Base-by-base conservation (phyloP, 2,329 filamentous ascomycete genomes). In the Claviceps quebecensis region DNA sequence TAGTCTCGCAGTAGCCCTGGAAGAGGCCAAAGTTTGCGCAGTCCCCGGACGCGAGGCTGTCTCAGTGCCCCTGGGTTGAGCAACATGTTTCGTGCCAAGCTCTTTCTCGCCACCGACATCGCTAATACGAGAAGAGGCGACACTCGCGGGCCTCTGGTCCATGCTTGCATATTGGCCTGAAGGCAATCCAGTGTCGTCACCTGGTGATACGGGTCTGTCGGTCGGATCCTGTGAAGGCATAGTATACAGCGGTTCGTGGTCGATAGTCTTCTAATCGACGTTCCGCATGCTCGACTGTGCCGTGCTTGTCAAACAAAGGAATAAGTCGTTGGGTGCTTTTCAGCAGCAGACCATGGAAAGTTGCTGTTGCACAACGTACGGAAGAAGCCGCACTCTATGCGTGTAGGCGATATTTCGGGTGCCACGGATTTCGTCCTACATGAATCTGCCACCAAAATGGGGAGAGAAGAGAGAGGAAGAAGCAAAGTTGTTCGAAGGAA, bases 101-200 rank as follows among this genome's bases (percentile, higher is more conserved):
- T 75, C 77, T 57, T 81, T 76, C 50, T 81, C 75, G 19, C 75
- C 78, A 26, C 69, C 73, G 54, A 81, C 77, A 54, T 82, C 78
- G 36, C 83, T 87, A 76, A 87, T 83, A 54, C 80, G 80, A 53
- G 83, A 86, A 29, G 84, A 87, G 50, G 86, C 83, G 53, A 85
- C 74, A 56, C 82, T 85, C 46, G 80, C 73, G 22, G 77, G 74
- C 36, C 77, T 74, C 53, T 71, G 64, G 44, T 67, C 62, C 43
- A 71, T 63, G 61, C 69, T 67, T 2, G 29, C 44, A 17, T 26
- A 5, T 4, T 44, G 45, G 4, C 71, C 67, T 40, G 59, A 59
- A 19, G 67, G 63, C 50, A 72, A 70, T 53, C 63, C 61, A 52
- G 64, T 63, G 40, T 68, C 68, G 49, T 72, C 66, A 49, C 61